A percentile compares a stretch with the other conserved stretches of the same genome.
Conservation (phyloP, 2,329 filamentous ascomycete genomes). For the Colletotrichum phormii region DNA sequence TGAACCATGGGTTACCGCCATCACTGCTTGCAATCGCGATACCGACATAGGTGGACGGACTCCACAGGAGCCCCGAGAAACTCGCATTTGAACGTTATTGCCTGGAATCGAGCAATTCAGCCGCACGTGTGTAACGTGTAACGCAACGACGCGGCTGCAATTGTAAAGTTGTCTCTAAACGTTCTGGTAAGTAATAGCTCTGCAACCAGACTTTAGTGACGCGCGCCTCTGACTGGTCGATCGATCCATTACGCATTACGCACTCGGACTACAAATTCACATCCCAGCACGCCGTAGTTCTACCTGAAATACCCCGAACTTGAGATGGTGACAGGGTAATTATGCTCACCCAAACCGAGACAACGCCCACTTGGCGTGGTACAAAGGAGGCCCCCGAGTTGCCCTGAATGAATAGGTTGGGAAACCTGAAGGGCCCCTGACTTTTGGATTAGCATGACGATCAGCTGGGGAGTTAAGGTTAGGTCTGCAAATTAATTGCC, state of each 20-base stretch:
- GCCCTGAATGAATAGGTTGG: no score
- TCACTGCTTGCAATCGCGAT: neutral
- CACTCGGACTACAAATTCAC: no score
- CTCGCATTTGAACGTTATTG: neutral
- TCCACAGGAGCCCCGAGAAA: neutral
- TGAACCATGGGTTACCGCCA: neutral
- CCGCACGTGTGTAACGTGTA: neutral
- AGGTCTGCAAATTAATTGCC: neutral
- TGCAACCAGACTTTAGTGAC: neutral
- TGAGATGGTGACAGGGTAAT: no score
- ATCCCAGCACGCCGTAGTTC: no score
- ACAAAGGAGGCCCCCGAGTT: no score
- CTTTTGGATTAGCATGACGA: no score
- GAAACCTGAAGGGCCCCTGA: no score
- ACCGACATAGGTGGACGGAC: neutral
- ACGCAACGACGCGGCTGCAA: neutral
- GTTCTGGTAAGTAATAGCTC: neutral
- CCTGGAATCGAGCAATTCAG: neutral
- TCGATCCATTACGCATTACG: no score
- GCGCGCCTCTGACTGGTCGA: neutral
- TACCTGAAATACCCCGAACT: no score
- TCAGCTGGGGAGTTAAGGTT: neutral
- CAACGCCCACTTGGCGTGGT: no score
- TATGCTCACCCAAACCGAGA: no score
- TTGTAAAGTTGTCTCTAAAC: neutral